Base-by-base conservation (phyloP, 371 early-diverging fungal genomes). In the Lichtheimia ramosa region DNA sequence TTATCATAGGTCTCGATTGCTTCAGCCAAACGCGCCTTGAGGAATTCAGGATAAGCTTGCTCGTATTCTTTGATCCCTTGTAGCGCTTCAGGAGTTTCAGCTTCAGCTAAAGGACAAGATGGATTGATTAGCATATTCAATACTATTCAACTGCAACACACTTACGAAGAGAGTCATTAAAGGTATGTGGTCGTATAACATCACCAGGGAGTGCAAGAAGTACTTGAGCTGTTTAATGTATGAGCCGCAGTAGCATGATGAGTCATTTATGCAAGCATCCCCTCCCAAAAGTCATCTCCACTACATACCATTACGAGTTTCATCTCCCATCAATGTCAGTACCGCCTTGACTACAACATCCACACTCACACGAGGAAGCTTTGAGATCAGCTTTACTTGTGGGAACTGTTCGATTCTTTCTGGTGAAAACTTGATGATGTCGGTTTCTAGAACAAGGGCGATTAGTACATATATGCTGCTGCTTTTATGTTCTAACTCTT, bases 301-400 rank as follows among this genome's bases (percentile, higher is more conserved):
- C 59, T 39, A 16, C n/a, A 5, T 63, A 70, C 86, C 79, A 3
- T 70, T 66, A 16, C 76, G 66, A 1, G 59, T 56, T 28, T 79
- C 71, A 55, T 85, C 83, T 54, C 74, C 73, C 57, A 84, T 74
- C 8, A 75, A 70, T 14, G 61, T 58, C 51, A 84, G 64, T 42
- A 83, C 76, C 6, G 81, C 86, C 12, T 86, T 83, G 20, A 83
- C 75, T 7, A 84, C 84, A 15, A 66, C 64, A 7, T 64, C 67
- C n/a, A 85, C 76, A 5, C 78, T 66, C 7, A 80, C 76, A 23
- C 65, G 64, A 16, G 71, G 68, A 1, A 61, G 43, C 0, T 51
- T 20, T 6, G 27, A 48, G 2, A 69, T 42, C 1, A 73, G 23
- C 6, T 54, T 46, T 0, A 50, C 21, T 34, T 34, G 34, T 34